phyloP scores from a whole-genome alignment of 2,329 filamentous ascomycete genomes.

The Chrysoporthe puriensis region DNA sequence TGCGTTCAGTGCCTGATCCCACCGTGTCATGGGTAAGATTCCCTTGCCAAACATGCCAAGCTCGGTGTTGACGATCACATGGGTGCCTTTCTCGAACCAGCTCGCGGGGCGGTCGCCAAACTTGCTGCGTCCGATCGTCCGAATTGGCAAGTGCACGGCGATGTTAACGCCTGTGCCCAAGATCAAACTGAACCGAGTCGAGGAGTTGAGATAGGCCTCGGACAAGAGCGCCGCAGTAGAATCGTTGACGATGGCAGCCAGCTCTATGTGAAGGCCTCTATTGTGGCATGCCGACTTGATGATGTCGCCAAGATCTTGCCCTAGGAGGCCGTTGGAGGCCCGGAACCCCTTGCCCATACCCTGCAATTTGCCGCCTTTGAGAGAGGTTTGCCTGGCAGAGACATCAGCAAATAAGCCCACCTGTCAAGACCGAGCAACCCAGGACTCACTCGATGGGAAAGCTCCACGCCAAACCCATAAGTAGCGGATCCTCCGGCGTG shows the following conservation, averaged over 20 bases:
- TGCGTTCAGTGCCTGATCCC: conserved; percentile 59
- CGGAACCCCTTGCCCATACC: conserved; percentile 70
- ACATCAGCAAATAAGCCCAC: background rate
- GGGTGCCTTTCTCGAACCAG: conserved; percentile 62
- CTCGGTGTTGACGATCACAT: conserved; percentile 70
- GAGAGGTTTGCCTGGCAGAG: conserved; percentile 64
- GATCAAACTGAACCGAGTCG: conserved; percentile 67
- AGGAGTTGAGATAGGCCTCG: conserved; percentile 61
- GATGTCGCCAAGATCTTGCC: conserved; percentile 63
- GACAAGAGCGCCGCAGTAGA: conserved; percentile 69
- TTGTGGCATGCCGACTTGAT: conserved; percentile 58
- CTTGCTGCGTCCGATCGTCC: conserved; percentile 57
- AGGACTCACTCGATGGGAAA: conserved; percentile 69
- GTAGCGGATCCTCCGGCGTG: conserved; percentile 49
- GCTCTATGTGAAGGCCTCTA: conserved; percentile 56
- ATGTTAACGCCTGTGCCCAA: conserved; percentile 71
- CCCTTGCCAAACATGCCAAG: conserved; percentile 67
- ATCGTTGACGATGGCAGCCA: conserved; percentile 69
- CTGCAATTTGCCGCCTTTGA: conserved; percentile 61
- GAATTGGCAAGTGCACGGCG: conserved; percentile 64
- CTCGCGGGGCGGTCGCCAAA: conserved; percentile 57
- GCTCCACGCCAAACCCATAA: conserved; percentile 68
- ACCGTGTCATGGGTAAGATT: conserved; percentile 62
- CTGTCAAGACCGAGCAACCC: background rate
- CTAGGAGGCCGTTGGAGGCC: conserved; percentile 60